phyloP scores from a whole-genome alignment of 1,139 yeast genomes.

The Schwanniomyces etchellsii region DNA sequence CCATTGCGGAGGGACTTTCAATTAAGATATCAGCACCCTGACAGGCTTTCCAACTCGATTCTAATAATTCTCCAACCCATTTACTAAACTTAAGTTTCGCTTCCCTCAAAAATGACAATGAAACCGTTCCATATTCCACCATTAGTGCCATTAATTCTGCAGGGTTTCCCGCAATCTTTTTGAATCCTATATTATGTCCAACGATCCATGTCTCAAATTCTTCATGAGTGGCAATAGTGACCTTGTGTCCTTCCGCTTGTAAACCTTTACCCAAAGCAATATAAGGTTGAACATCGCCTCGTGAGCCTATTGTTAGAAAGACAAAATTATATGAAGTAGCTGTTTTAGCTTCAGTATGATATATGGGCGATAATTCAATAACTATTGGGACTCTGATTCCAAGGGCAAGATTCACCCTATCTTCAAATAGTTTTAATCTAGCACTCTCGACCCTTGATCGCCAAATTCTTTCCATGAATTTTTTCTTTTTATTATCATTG shows the following conservation, averaged over 20 bases:
- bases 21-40: slow-evolving; percentile 78
- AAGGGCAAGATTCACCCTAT: slow-evolving; percentile 48
- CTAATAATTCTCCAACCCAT: slow-evolving; percentile 73
- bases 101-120: slow-evolving; percentile 75
- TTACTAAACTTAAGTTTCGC: slow-evolving; percentile 72
- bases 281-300: slow-evolving; percentile 97
- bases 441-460: slow-evolving; percentile 37
- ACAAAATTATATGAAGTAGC: slow-evolving; percentile 54
- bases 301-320: slow-evolving; percentile 81
- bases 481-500: neutral
- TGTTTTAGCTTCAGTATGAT: slow-evolving; percentile 49
- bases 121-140: slow-evolving; percentile 87
- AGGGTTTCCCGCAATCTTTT: slow-evolving; percentile 86
- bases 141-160: slow-evolving; percentile 86
- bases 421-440: slow-evolving; percentile 57
- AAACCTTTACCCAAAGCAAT: slow-evolving; percentile 83
- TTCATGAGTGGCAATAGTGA: slow-evolving; percentile 76
- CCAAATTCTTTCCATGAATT: slow-evolving; percentile 10
- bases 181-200: slow-evolving; percentile 61
- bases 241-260: slow-evolving; percentile 72
- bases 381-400: slow-evolving; percentile 65
- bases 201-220: slow-evolving; percentile 78
- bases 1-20: slow-evolving; percentile 95
- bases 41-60: slow-evolving; percentile 79
- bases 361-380: slow-evolving; percentile 57